phyloP scores from a whole-genome alignment of 495 filamentous ascomycete genomes.

The Trichoderma reesei region DNA sequence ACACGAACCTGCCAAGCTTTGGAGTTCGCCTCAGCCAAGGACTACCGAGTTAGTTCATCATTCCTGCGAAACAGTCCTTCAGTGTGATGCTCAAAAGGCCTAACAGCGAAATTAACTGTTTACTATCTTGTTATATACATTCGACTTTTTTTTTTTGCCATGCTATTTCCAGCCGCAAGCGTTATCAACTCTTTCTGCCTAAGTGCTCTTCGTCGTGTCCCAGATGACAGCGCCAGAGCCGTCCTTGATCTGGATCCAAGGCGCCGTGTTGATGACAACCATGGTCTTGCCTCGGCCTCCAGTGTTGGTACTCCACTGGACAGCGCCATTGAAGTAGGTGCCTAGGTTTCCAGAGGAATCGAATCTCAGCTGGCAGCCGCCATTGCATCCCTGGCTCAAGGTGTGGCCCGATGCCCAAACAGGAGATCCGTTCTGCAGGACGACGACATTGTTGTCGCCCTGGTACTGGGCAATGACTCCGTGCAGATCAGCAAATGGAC shows the following conservation, averaged over 20 bases:
- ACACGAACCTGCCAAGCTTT: too few relatives aligned
- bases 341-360: background rate
- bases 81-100: background rate
- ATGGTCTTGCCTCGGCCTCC: background rate
- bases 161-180: background rate
- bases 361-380: background rate
- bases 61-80: background rate
- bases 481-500: conserved; percentile 2
- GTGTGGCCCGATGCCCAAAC: conserved; percentile 5
- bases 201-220: background rate
- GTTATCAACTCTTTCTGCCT: background rate
- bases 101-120: too few relatives aligned
- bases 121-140: too few relatives aligned
- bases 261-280: background rate
- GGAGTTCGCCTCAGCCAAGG: background rate
- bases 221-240: background rate
- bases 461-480: conserved; percentile 4
- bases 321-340: background rate
- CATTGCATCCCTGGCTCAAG: background rate
- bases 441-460: conserved; percentile 8
- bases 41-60: too few relatives aligned
- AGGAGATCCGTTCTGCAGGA: background rate
- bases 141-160: background rate
- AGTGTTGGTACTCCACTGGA: background rate
- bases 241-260: conserved; percentile 5